phyloP scores from a whole-genome alignment of 345 rosid genomes.

The Iberis pinnata region DNA sequence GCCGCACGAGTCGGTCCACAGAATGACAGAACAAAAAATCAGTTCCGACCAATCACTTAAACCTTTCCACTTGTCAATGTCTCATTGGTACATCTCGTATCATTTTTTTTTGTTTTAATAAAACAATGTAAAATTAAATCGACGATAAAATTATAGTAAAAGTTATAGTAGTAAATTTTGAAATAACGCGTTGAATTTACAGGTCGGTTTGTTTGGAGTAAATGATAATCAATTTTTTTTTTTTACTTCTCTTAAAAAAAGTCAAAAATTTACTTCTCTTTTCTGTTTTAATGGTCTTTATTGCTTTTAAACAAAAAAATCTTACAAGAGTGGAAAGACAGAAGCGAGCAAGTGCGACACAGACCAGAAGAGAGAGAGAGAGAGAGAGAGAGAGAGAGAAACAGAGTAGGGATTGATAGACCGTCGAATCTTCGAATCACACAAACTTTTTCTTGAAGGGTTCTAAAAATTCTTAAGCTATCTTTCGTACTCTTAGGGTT shows the following conservation, averaged over 20 bases:
- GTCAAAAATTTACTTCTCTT: too few relatives aligned
- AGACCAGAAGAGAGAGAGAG: slow-evolving; percentile 11
- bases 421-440: slow-evolving; percentile 74
- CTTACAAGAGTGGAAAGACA: not conserved
- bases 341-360: slow-evolving; percentile 24
- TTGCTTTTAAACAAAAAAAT: not conserved
- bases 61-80: slow-evolving; percentile 1
- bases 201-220: too few relatives aligned
- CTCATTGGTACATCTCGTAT: not conserved
- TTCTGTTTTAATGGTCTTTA: too few relatives aligned
- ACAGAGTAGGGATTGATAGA: slow-evolving; percentile 53
- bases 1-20: too few relatives aligned
- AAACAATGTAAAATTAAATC: too few relatives aligned
- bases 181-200: too few relatives aligned
- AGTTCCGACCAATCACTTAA: too few relatives aligned
- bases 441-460: slow-evolving; percentile 12
- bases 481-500: slow-evolving; percentile 10
- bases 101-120: not conserved
- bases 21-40: too few relatives aligned
- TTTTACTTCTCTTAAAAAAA: too few relatives aligned
- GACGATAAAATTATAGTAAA: too few relatives aligned
- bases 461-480: not conserved
- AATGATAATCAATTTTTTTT: too few relatives aligned
- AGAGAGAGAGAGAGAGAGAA: slow-evolving; percentile 22
- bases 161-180: too few relatives aligned